Evolutionary conservation across 2,329 filamentous ascomycete species (phyloP).

Genomic region (Xylariaceae sp.): DNA sequence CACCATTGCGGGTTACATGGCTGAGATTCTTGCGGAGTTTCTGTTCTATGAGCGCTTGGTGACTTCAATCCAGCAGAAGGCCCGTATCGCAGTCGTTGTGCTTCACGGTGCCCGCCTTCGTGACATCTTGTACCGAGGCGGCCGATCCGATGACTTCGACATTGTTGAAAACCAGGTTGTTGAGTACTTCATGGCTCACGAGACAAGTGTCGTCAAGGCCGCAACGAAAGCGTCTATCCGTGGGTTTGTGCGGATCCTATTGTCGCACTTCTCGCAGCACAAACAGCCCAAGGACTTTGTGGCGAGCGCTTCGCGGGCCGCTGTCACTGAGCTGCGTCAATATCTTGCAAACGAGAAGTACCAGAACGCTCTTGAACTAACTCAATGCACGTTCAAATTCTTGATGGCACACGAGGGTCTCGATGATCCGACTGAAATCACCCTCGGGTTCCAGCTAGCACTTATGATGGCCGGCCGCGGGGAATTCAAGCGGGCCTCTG

Average conservation of each 20-base stretch:
- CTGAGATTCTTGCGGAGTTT: slow-evolving; percentile 13
- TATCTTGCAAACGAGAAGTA: slow-evolving; percentile 13
- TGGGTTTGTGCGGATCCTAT: slow-evolving; percentile 14
- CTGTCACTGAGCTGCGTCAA: slow-evolving; percentile 9
- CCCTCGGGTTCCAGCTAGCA: slow-evolving; percentile 15
- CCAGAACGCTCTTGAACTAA: slow-evolving; percentile 5
- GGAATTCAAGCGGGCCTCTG: slow-evolving; percentile 8
- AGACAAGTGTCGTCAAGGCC: slow-evolving; percentile 7
- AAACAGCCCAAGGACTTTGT: slow-evolving; percentile 12
- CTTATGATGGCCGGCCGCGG: slow-evolving; percentile 16
- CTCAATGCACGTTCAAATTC: slow-evolving; percentile 13
- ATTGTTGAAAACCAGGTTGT: slow-evolving; percentile 11
- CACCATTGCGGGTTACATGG: slow-evolving; percentile 12
- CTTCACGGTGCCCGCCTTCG: slow-evolving; percentile 13
- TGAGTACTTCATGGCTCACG: slow-evolving; percentile 10
- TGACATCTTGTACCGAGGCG: slow-evolving; percentile 7
- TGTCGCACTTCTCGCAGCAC: slow-evolving; percentile 11
- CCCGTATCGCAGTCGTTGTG: slow-evolving; percentile 9
- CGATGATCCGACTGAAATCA: slow-evolving; percentile 16
- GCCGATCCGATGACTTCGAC: slow-evolving; percentile 13
- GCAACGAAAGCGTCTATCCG: slow-evolving; percentile 9
- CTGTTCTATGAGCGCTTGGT: slow-evolving; percentile 15
- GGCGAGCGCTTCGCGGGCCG: slow-evolving; percentile 12
- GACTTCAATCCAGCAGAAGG: slow-evolving; percentile 10
- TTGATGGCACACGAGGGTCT: slow-evolving; percentile 17